Percentiles rank a stretch among this genome's conserved stretches.
phyloP scores from a whole-genome alignment of 2,329 filamentous ascomycete genomes.

The Claviceps purpurea region DNA sequence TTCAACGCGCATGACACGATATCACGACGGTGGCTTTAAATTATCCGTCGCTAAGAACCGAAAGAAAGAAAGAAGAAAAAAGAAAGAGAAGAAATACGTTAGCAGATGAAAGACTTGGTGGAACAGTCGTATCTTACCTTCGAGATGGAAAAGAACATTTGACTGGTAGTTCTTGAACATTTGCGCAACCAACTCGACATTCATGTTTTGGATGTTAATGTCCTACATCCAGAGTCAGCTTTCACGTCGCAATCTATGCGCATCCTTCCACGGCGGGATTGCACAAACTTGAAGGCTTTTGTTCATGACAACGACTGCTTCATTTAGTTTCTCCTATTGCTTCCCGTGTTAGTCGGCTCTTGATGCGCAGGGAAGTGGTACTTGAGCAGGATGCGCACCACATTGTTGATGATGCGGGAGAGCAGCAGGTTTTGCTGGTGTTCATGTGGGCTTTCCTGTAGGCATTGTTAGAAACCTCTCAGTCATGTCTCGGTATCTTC shows the following conservation, averaged over 20 bases:
- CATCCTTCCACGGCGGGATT: not conserved
- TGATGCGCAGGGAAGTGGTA: not conserved
- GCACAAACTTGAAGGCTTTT: slow-evolving; percentile 66
- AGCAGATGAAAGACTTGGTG: not conserved
- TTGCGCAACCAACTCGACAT: slow-evolving; percentile 90
- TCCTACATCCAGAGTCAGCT: slow-evolving; percentile 41
- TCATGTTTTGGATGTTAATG: slow-evolving; percentile 98
- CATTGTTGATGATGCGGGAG: slow-evolving; percentile 92
- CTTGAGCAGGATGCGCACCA: slow-evolving; percentile 47
- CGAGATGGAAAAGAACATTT: slow-evolving; percentile 91
- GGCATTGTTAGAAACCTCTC: not conserved
- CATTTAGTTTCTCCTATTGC: slow-evolving; percentile 85
- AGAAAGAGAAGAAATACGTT: not conserved
- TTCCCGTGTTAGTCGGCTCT: not conserved
- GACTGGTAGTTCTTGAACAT: slow-evolving; percentile 99
- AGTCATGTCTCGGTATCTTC: not conserved
- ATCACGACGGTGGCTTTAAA: slow-evolving; percentile 60
- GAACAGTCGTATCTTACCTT: slow-evolving; percentile 47
- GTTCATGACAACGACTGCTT: slow-evolving; percentile 84
- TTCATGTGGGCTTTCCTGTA: slow-evolving; percentile 85
- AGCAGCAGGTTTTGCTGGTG: slow-evolving; percentile 91
- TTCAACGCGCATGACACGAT: not conserved
- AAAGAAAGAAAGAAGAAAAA: not conserved
- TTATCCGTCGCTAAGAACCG: slow-evolving; percentile 60
- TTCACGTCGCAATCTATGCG: not conserved